Conservation (phyloP, 1,139 yeast species). For the Eremothecium gossypii region DNA sequence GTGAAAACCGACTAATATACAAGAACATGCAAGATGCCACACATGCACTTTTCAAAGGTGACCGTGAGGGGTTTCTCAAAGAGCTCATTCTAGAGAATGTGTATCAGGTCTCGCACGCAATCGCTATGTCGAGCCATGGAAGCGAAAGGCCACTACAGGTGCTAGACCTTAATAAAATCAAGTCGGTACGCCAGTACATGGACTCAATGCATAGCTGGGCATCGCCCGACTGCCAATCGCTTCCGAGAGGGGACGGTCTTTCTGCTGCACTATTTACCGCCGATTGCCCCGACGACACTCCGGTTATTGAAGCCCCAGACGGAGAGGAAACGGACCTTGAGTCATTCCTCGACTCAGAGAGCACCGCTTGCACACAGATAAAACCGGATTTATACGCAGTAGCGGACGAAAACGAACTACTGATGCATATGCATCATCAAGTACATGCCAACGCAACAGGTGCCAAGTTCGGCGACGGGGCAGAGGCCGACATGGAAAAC, state of each 20-base stretch:
- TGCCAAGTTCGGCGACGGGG: no score
- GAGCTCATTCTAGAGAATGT: constrained; percentile 10
- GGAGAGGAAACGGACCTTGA: constrained; percentile 1
- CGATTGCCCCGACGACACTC: no score
- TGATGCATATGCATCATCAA: not conserved
- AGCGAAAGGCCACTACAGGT: not conserved
- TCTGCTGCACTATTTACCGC: no score
- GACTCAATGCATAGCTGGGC: not conserved
- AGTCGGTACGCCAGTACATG: not conserved
- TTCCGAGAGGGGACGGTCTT: no score
- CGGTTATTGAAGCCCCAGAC: no score
- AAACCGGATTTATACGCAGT: not conserved
- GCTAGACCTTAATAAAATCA: constrained; percentile 2
- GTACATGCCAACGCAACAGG: no score
- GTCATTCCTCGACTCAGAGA: constrained; percentile 1
- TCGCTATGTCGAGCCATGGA: not conserved
- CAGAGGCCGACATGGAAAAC: no score
- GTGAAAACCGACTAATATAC: constrained; percentile 9
- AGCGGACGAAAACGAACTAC: not conserved
- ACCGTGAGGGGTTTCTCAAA: constrained; percentile 7
- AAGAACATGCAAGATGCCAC: constrained; percentile 13
- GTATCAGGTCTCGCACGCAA: constrained; percentile 11
- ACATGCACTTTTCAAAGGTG: constrained; percentile 13
- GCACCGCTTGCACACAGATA: not conserved
- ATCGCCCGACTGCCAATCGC: no score